Evolutionary conservation across 2,329 filamentous ascomycete genomes (phyloP).

Genomic region (Verticillium dahliae): DNA sequence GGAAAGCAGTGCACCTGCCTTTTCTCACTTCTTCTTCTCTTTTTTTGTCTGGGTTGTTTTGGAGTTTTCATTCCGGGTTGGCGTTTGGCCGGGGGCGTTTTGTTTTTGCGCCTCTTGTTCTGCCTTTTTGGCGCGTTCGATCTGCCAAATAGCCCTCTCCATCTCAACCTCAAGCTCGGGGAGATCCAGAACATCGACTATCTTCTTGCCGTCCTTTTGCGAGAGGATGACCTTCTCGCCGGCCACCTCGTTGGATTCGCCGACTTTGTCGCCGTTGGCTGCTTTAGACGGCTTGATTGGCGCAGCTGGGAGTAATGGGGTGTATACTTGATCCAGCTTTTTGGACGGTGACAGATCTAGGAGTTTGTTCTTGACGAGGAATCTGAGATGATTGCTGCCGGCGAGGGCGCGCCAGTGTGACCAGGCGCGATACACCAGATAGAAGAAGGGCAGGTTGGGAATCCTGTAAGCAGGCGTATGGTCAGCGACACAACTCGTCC

Average conservation of each 20-base stretch:
- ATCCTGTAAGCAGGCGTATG: constrained; percentile 46
- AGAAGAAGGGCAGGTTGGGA: constrained; percentile 95
- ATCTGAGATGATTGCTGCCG: constrained; percentile 79
- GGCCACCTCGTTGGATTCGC: constrained; percentile 12
- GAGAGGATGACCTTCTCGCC: constrained; percentile 36
- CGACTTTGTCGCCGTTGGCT: background rate
- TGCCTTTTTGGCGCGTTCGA: constrained; percentile 42
- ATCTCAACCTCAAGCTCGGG: constrained; percentile 67
- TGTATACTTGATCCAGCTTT: constrained; percentile 68
- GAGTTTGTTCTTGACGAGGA: constrained; percentile 68
- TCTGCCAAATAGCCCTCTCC: constrained; percentile 70
- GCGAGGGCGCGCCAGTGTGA: constrained; percentile 83
- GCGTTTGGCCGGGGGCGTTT: constrained; percentile 3
- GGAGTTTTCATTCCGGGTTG: constrained; percentile 4
- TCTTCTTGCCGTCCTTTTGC: constrained; percentile 45
- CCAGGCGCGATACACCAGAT: constrained; percentile 84
- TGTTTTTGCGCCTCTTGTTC: constrained; percentile 22
- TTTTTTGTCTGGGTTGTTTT: constrained; percentile 4
- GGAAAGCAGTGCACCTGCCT: no score
- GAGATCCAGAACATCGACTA: constrained; percentile 57
- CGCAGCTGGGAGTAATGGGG: constrained; percentile 25
- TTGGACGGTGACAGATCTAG: constrained; percentile 59
- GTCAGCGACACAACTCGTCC: background rate
- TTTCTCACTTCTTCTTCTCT: constrained; percentile 4
- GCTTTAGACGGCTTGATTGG: background rate